Evolutionary conservation across 345 rosid species (phyloP), one percentile per base, ranked within the genome.

Genomic region (Rhizophora apiculata): DNA sequence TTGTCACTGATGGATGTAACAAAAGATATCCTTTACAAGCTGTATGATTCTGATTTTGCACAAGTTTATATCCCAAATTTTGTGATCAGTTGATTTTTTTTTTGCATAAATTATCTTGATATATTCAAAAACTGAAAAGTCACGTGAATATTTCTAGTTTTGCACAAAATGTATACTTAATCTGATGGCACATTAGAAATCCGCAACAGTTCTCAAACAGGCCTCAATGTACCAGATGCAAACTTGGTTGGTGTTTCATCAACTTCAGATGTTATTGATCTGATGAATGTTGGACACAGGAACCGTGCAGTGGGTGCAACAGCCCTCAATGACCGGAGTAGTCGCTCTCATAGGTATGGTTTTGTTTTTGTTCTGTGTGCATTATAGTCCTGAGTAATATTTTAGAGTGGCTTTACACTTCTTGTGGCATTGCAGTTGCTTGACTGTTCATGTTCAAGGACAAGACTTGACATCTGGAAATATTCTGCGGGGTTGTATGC

Each of bases 381-480:
- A 48, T 51, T 19, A 18, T 49, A 60, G 70, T 64, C 15, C 26
- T 32, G 11, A 34, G 27, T 51, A 32, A 37, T 39, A 54, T 24
- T 57, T 30, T 46, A 21, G 56, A 31, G 55, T 48, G n/a, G 60
- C 22, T n/a, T n/a, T 68, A 37, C 15, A 1, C 6, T 57, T 72
- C 39, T 64, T 61, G 67, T 83, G 74, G 68, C 43, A 55, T 65
- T 84, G 82, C 82, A 92, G 99, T 64, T 95, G 99, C 82, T 84
- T 95, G 88, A 95, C 99, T 11, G 96, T 95, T 67, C 99, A 95
- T 74, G 87, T 95, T 78, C 97, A 88, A 81, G 99, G 99, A 75
- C 85, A 78, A 80, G 96, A 89, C 74, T 78, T 92, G 80, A 90
- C 96, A 67, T 85, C 96, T 31, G 99, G 96, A 76, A 57, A 80